Base-by-base conservation (phyloP, 2,329 filamentous ascomycete species). In the Microcyclospora tardicrescens region DNA sequence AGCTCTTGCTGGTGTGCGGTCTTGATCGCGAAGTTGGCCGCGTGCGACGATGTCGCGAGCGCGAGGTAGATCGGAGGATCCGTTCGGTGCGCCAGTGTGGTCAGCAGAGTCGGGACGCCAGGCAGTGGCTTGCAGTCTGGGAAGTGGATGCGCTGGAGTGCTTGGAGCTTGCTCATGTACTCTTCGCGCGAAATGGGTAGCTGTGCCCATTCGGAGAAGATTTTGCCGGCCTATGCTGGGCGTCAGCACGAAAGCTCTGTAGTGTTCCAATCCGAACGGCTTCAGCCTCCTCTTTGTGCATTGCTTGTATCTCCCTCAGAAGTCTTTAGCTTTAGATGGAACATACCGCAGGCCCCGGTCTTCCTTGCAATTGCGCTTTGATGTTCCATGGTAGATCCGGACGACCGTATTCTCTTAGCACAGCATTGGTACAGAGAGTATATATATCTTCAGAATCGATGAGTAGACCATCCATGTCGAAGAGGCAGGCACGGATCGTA, bases 401-500 rank as follows among this genome's bases (percentile, higher is more conserved):
- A 36, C 76, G 77, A 53, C 71, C 73, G 61, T 91, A 84, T 56
- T 81, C 77, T 40, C 71, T 68, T 30, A 98, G 78, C 29, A 96
- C 73, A 16, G 76, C 68, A 64, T 98, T 95, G 44, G 86, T 81
- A 62, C 83, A 81, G 16, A 74, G 59, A 0, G 85, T 91, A 68
- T 96, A 96, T 42, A 77, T 67, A 56, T 96, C 91, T 67, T 96
- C 91, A 28, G 84, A 86, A 63, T 96, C 79, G 57, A 98, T 82
- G 14, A 98, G 75, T 28, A 98, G 79, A 43, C 91, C 91, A 62
- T 98, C 91, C 87, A 96, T 95, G 68, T 98, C 91, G 61, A 98
- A 96, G 48, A 98, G 79, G 62, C 87, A 95, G 50, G 89, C 91
- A 51, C 86, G 75, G 42, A 96, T 72, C 34, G 81, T 14, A 84